Conservation (phyloP, 2,329 filamentous ascomycete species). For the Ceratocystis lukuohia region DNA sequence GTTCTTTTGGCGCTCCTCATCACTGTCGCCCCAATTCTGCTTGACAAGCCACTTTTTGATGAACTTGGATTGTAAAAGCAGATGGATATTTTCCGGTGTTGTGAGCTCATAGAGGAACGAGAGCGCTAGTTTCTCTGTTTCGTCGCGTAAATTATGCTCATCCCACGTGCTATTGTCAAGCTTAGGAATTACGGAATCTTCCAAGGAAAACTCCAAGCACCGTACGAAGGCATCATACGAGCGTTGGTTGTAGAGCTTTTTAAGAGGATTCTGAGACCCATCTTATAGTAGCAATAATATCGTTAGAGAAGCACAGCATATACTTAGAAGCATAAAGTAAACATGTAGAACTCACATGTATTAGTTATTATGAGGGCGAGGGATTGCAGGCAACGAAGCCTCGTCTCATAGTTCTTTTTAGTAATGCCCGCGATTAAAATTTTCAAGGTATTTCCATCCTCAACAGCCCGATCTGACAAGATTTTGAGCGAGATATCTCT, state of each 20-base stretch:
- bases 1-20: slow-evolving; percentile 39
- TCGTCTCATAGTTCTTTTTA: slow-evolving; percentile 43
- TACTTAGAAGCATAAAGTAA: background rate
- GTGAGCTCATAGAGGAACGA: slow-evolving; percentile 45
- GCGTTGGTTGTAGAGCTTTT: slow-evolving; percentile 35
- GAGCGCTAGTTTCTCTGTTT: slow-evolving; percentile 46
- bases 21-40: slow-evolving; percentile 52
- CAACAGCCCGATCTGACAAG: slow-evolving; percentile 42
- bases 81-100: slow-evolving; percentile 34
- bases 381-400: slow-evolving; percentile 43
- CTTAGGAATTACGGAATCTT: slow-evolving; percentile 36
- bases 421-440: slow-evolving; percentile 46
- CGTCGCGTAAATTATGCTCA: slow-evolving; percentile 49
- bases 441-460: slow-evolving; percentile 41
- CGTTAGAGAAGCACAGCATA: background rate
- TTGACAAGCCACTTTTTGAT: slow-evolving; percentile 61
- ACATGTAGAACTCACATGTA: slow-evolving; percentile 21
- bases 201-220: slow-evolving; percentile 43
- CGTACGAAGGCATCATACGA: slow-evolving; percentile 46
- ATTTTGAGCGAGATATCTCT: slow-evolving; percentile 53
- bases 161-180: slow-evolving; percentile 46
- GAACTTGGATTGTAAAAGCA: slow-evolving; percentile 49
- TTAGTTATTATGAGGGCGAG: slow-evolving; percentile 41
- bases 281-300: slow-evolving; percentile 23
- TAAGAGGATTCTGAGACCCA: slow-evolving; percentile 27